A percentile compares a stretch with the other conserved stretches of the same genome.
Evolutionary conservation across 169 alveolate genomes (phyloP).

Genomic region (Cryptosporidium parvum): DNA sequence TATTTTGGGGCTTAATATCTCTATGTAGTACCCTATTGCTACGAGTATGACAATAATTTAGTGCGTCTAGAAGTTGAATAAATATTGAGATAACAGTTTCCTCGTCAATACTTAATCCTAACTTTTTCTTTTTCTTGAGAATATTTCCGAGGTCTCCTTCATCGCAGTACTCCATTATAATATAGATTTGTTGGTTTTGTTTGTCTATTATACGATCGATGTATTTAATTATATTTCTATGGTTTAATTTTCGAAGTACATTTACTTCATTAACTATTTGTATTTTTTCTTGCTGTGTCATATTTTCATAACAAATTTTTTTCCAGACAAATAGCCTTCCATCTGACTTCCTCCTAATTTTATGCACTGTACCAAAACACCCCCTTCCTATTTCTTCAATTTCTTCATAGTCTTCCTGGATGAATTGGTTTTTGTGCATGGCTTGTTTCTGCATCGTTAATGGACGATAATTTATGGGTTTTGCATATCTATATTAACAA

Average conservation of each 20-base stretch:
- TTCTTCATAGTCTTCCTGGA: slow-evolving; percentile 82
- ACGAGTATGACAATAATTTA: slow-evolving; percentile 94
- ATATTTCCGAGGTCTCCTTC: slow-evolving; percentile 95
- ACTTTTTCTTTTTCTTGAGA: slow-evolving; percentile 89
- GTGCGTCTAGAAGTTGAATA: slow-evolving; percentile 91
- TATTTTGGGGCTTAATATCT: slow-evolving; percentile 96
- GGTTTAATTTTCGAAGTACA: slow-evolving; percentile 94
- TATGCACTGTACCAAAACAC: slow-evolving; percentile 87
- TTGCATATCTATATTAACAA: neutral
- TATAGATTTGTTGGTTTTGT: slow-evolving; percentile 90
- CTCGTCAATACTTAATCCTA: slow-evolving; percentile 90
- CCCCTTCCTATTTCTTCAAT: slow-evolving; percentile 87
- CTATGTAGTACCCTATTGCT: slow-evolving; percentile 93
- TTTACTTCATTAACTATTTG: slow-evolving; percentile 96
- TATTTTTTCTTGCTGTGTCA: slow-evolving; percentile 94
- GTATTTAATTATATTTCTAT: slow-evolving; percentile 94
- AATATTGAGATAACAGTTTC: slow-evolving; percentile 94
- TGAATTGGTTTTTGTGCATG: slow-evolving; percentile 1
- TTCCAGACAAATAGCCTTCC: slow-evolving; percentile 93
- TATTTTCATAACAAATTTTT: slow-evolving; percentile 93
- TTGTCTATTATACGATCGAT: slow-evolving; percentile 94
- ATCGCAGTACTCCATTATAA: slow-evolving; percentile 96
- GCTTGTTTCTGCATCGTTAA: slow-evolving; percentile 21
- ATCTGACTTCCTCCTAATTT: slow-evolving; percentile 84
- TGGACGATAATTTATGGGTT: neutral